A percentile compares a stretch with the other conserved stretches of the same genome.
Conservation (phyloP, 176 grass and related monocot genomes). For the Ampelocalamus luodianensis region DNA sequence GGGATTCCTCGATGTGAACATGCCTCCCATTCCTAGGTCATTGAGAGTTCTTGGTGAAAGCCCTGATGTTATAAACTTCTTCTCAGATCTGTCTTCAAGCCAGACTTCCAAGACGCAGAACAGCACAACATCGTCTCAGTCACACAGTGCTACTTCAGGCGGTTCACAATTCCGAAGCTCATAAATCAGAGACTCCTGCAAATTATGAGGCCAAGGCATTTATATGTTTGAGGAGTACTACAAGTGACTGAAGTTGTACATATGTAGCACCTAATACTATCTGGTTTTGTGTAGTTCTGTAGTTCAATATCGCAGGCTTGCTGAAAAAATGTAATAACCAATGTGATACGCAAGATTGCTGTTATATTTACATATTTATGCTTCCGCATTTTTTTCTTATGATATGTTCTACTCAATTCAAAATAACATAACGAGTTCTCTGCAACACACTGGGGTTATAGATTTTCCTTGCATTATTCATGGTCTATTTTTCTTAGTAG, state of each 20-base stretch:
- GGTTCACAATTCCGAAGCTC: slow-evolving; percentile 33
- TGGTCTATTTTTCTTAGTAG: not conserved
- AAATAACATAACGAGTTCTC: slow-evolving; percentile 2
- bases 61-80: slow-evolving; percentile 74
- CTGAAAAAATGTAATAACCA: slow-evolving; percentile 20
- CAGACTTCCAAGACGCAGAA: slow-evolving; percentile 49
- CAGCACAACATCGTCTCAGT: slow-evolving; percentile 54
- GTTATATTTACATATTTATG: not conserved
- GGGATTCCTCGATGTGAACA: slow-evolving; percentile 72
- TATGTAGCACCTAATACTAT: slow-evolving; percentile 34
- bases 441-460: not conserved
- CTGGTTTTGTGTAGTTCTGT: slow-evolving; percentile 15
- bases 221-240: slow-evolving; percentile 20
- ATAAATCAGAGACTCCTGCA: slow-evolving; percentile 37
- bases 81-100: slow-evolving; percentile 65
- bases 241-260: slow-evolving; percentile 31
- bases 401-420: not conserved
- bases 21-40: slow-evolving; percentile 74
- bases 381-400: not conserved
- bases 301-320: slow-evolving; percentile 29
- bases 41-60: slow-evolving; percentile 63
- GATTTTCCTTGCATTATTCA: not conserved
- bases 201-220: slow-evolving; percentile 14
- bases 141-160: slow-evolving; percentile 43
- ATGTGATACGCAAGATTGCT: not conserved